These are phyloP conservation scores for Plasmodium malariae DNA, from an alignment of 169 alveolate species.

Conservation along the genomic window DNA sequence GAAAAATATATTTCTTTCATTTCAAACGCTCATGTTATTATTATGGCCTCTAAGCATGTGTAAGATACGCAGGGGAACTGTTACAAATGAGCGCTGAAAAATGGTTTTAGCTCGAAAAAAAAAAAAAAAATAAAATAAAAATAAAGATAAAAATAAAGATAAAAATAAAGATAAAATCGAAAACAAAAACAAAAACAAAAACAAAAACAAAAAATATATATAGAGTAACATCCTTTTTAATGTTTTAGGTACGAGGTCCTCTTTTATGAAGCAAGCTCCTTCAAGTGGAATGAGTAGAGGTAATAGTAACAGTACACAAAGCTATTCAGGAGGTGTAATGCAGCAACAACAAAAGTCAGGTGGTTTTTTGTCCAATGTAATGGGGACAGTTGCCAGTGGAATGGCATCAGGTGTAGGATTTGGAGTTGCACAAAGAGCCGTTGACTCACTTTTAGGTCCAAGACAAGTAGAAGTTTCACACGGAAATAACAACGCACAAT, in stretches of 20 bases:
- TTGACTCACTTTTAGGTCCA: conserved; percentile 74
- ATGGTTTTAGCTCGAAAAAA: too few species aligned
- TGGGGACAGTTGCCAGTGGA: conserved; percentile 79
- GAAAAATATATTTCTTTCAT: too few species aligned
- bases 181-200: too few species aligned
- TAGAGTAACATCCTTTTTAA: not conserved
- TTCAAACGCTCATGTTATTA: too few species aligned
- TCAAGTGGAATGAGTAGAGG: conserved; percentile 53
- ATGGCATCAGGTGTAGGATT: conserved; percentile 80
- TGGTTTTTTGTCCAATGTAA: conserved; percentile 75
- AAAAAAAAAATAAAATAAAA: too few species aligned
- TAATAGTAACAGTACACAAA: conserved; percentile 52
- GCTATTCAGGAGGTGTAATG: conserved; percentile 44
- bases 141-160: too few species aligned
- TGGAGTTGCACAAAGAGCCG: conserved; percentile 79
- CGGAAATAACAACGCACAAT: conserved; percentile 37
- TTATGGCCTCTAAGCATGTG: too few species aligned
- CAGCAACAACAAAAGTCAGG: conserved; percentile 30
- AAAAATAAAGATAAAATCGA: too few species aligned
- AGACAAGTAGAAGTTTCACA: conserved; percentile 76
- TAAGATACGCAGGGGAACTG: too few species aligned
- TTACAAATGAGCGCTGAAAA: too few species aligned
- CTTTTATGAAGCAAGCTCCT: conserved; percentile 19
- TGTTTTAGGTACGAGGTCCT: conserved; percentile 47
- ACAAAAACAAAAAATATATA: too few species aligned